Conservation (phyloP, 208 protist species). For the Trypanosoma grayi region DNA sequence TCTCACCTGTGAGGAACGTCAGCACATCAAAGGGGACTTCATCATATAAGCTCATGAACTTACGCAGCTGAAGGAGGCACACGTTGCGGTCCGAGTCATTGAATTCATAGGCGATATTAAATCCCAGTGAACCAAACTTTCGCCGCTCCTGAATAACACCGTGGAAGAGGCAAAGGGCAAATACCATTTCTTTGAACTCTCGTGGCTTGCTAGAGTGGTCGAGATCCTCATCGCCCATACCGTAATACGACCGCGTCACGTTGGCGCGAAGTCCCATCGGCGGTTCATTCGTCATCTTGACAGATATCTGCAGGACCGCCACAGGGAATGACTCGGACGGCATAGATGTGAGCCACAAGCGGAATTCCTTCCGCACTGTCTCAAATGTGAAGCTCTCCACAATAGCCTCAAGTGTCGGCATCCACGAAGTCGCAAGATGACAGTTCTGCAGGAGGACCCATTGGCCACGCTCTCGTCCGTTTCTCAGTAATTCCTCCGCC, state of each 20-base stretch:
- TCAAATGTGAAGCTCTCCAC: constrained; percentile 93
- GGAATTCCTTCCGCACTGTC: constrained; percentile 96
- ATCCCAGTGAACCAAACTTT: constrained; percentile 95
- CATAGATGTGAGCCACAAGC: constrained; percentile 98
- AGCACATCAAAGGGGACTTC: constrained; percentile 93
- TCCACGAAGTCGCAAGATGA: constrained; percentile 95
- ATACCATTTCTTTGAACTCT: constrained; percentile 92
- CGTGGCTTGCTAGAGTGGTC: constrained; percentile 75
- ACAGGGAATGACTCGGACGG: constrained; percentile 96
- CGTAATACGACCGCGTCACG: constrained; percentile 93
- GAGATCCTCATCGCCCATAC: constrained; percentile 87
- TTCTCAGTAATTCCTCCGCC: constrained; percentile 89
- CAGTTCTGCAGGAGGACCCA: constrained; percentile 98
- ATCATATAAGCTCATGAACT: constrained; percentile 92
- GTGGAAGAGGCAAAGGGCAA: constrained; percentile 94
- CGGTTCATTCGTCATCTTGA: constrained; percentile 99
- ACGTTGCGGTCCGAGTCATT: constrained; percentile 94
- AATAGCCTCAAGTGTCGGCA: constrained; percentile 92
- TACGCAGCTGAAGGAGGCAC: constrained; percentile 89
- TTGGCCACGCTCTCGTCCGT: constrained; percentile 82
- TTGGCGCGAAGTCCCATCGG: constrained; percentile 97
- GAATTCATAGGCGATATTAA: constrained; percentile 97
- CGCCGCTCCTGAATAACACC: constrained; percentile 93
- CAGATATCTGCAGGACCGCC: constrained; percentile 95
- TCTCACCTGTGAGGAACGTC: constrained; percentile 92